Conservation (phyloP, 106 monocot genomes). For the Allium cepa region DNA sequence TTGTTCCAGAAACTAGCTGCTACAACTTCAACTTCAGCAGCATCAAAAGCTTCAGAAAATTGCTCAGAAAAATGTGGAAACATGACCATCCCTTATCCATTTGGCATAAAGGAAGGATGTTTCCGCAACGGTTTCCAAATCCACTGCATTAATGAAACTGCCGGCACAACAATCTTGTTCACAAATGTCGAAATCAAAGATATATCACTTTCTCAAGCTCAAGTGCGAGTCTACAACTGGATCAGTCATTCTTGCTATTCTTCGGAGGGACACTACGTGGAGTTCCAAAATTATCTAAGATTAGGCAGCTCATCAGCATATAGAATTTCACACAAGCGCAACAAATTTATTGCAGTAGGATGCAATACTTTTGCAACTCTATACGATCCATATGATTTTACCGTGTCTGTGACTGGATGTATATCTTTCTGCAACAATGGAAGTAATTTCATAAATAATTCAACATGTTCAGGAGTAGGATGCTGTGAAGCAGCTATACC, state of each 20-base stretch:
- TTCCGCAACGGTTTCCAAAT: constrained; percentile 27
- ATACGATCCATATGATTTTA: background rate
- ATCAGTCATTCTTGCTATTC: constrained; percentile 9
- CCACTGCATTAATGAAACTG: constrained; percentile 23
- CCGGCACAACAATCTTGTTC: constrained; percentile 10
- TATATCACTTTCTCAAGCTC: background rate
- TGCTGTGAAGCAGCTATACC: constrained; percentile 48
- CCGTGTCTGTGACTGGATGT: constrained; percentile 26
- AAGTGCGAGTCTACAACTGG: background rate
- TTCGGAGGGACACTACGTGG: background rate
- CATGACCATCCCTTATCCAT: constrained; percentile 44
- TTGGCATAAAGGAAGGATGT: constrained; percentile 29
- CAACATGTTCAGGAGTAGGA: constrained; percentile 38
- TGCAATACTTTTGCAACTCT: constrained; percentile 26
- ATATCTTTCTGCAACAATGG: constrained; percentile 19
- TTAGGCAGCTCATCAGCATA: constrained; percentile 14
- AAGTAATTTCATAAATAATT: constrained; percentile 3
- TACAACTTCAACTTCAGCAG: too few relatives aligned
- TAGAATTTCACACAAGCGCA: constrained; percentile 25
- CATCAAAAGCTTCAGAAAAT: too few relatives aligned
- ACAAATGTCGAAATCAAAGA: constrained; percentile 4
- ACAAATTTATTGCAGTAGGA: constrained; percentile 49
- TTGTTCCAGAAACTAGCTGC: too few relatives aligned
- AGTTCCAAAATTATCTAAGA: too few relatives aligned
- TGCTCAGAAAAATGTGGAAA: constrained; percentile 18